Base-by-base conservation (phyloP, 768 basidiomycete genomes). In the Lactarius hatsudake region DNA sequence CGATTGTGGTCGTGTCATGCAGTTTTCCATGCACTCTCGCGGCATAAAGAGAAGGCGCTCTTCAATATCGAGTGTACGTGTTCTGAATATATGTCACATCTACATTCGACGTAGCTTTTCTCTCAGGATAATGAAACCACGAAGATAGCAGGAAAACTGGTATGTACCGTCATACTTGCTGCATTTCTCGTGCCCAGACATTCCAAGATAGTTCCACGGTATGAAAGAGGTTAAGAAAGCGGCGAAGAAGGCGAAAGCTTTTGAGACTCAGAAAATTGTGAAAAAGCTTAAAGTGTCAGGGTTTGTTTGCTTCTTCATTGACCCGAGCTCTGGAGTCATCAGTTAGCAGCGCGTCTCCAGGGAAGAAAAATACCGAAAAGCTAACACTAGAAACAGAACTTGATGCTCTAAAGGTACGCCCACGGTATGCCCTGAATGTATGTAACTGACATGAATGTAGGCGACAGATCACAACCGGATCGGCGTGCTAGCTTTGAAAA, bases 231-330 rank as follows among this genome's bases (percentile, higher is more conserved):
- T 91, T 10, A 83, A 83, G 69, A 90, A 90, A 71, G 84, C 88
- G 5, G 85, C 89, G 34, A 96, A 93, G 79, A 92, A 89, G 73
- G 89, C 90, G 12, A 92, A 87, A 74, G 78, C 83, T 0, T 91
- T 92, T 68, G 94, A 96, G 78, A 85, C 84, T 0, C 91, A 89
- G 75, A 90, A 89, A 74, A 76, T 89, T n/a, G 83, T 94, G 65
- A 96, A 94, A 80, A 87, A 85, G 76, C 78, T 95, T 34, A 94
- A 91, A 75, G 82, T 80, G 30, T 75, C 88, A 34, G 79, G 89
- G 91, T 91, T 69, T 60, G 79, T 68, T 34, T n/a, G 40, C 58
- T 54, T 60, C n/a, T n/a, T 34, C 48, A 42, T 61, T 13, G 40
- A 42, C 59, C 10, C 13, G 23, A 13, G 13, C 20, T 43, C 45